phyloP scores from a whole-genome alignment of 2,329 filamentous ascomycete species.

The Proliferodiscus dingleyae region DNA sequence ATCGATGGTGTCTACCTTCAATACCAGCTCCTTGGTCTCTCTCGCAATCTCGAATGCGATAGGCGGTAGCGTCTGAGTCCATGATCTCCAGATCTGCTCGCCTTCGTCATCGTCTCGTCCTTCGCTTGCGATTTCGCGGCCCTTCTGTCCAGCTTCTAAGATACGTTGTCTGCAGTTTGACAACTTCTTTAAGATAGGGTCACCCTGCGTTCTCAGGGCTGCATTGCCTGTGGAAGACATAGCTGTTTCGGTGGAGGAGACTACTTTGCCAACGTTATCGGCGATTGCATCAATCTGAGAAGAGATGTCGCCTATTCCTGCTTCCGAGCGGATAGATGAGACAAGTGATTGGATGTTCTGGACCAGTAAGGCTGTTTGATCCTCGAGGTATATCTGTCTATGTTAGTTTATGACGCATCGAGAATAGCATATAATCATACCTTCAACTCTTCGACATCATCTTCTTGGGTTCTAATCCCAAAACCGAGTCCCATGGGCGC shows the following conservation, averaged over 20 bases:
- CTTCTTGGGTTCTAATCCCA: constrained; percentile 37
- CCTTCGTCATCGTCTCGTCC: constrained; percentile 48
- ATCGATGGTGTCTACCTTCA: constrained; percentile 38
- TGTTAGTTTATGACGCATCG: constrained; percentile 16
- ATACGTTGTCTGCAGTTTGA: constrained; percentile 61
- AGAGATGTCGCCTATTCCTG: constrained; percentile 58
- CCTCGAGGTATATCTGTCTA: constrained; percentile 68
- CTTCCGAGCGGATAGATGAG: constrained; percentile 61
- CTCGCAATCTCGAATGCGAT: constrained; percentile 83
- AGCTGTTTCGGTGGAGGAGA: constrained; percentile 57
- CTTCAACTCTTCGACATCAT: constrained; percentile 56
- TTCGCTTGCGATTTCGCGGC: constrained; percentile 53
- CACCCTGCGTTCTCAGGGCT: constrained; percentile 45
- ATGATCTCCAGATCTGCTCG: constrained; percentile 53
- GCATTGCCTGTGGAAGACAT: constrained; percentile 47
- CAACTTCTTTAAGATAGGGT: constrained; percentile 51
- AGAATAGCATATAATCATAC: constrained; percentile 33
- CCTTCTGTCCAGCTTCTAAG: constrained; percentile 57
- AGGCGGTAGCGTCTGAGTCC: constrained; percentile 69
- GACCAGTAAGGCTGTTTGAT: constrained; percentile 74
- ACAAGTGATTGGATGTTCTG: constrained; percentile 80
- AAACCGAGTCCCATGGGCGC: constrained; percentile 36
- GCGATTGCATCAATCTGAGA: constrained; percentile 68
- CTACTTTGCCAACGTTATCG: constrained; percentile 64
- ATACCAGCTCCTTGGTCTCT: constrained; percentile 70